Base-by-base conservation (phyloP, 73 alveolate genomes). In the Paraurostyla sp. region DNA sequence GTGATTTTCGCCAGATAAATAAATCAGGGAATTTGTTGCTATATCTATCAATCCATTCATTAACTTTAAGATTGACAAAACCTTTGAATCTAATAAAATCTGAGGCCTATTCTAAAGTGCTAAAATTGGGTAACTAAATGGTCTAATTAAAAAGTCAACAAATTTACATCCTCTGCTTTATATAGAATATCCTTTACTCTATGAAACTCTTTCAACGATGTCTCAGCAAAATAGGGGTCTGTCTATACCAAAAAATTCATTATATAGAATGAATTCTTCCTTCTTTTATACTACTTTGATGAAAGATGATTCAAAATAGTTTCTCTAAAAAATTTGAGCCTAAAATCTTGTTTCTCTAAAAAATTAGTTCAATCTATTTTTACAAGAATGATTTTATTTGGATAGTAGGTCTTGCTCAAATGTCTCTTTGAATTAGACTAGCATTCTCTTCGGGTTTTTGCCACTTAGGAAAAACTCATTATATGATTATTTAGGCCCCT, bases 381-480 rank as follows among this genome's bases (percentile, higher is more conserved):
- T 16, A 45, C 56, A 45, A 11, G 16, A 45, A 11, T 45, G 9
- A 11, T 45, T 45, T 45, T 16, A 45, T 45, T 45, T 13, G 2
- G 4, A 45, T 22, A 22, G 7, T 20, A 73, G 35, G 23, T 73
- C 71, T 16, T 48, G 18, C 20, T 73, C 86, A 45, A 45, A 73
- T 7, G 20, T 0, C 6, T 48, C 13, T 48, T 73, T 48, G 20
- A 73, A 46, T 48, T 73, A 30, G 23, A 48, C 4, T 7, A 73
- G 86, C 71, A 73, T 40, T 27, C 46, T 43, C 86, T 73, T 73
- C 11, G 86, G 86, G 86, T 49, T 73, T 36, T 73, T 73, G 38
- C 49, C 3, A 27, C 65, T 73, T 71, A 73, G 20, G 27, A 73
- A 73, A 25, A 48, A 11, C 9, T 73, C 86, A 46, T 23, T 73